Percentiles rank a stretch among this genome's conserved stretches.
Conservation (phyloP, 257 asterid species). For the Coffea canephora region DNA sequence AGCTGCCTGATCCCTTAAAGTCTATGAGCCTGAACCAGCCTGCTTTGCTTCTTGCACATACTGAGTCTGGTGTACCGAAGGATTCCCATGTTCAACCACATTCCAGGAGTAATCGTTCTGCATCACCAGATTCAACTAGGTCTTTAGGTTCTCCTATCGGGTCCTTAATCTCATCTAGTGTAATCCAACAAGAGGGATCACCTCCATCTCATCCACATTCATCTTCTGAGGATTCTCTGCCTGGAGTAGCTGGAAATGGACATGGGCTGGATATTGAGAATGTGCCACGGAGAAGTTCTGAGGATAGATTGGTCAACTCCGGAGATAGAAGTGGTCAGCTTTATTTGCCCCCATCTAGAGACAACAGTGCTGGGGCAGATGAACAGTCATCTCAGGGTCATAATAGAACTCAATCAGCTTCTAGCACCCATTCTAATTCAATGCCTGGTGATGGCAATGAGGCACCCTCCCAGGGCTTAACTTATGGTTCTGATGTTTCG, state of each 20-base stretch:
- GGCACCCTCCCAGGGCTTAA: constrained; percentile 8
- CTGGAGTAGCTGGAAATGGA: constrained; percentile 23
- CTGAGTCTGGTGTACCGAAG: constrained; percentile 21
- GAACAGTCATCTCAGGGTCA: constrained; percentile 27
- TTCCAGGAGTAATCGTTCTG: constrained; percentile 24
- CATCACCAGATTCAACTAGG: constrained; percentile 29
- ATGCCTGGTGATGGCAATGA: constrained; percentile 27
- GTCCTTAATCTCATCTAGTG: constrained; percentile 18
- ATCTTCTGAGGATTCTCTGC: constrained; percentile 31
- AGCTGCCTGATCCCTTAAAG: constrained; percentile 32
- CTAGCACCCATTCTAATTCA: constrained; percentile 28
- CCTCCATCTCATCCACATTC: constrained; percentile 22
- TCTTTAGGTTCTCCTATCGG: constrained; percentile 23
- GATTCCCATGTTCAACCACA: constrained; percentile 25
- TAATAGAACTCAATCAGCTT: constrained; percentile 26
- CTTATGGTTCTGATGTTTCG: constrained; percentile 11
- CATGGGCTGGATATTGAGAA: constrained; percentile 21
- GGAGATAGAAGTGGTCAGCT: constrained; percentile 13
- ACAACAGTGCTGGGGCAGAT: constrained; percentile 7
- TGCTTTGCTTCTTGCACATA: constrained; percentile 23
- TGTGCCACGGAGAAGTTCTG: constrained; percentile 21
- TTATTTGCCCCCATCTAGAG: constrained; percentile 14
- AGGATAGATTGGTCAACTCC: constrained; percentile 20
- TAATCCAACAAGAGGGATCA: constrained; percentile 19
- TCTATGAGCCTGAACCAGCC: constrained; percentile 32